phyloP scores from a whole-genome alignment of 139 green algal genomes.

The Chlorella sp. region DNA sequence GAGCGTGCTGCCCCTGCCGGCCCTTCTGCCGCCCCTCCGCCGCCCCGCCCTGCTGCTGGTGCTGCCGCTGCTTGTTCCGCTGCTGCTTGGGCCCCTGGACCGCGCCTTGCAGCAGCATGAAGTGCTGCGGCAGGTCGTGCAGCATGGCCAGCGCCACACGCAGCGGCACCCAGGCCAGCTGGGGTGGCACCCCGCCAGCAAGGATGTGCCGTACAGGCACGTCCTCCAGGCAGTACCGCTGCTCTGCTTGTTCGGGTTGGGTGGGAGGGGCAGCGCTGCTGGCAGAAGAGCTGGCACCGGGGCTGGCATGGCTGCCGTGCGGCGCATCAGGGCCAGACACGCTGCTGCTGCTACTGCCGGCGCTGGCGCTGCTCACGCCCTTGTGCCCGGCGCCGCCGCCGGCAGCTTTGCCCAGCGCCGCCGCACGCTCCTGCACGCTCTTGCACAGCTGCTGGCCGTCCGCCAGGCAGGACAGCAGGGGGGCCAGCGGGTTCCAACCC shows the following conservation, averaged over 20 bases:
- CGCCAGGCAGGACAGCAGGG: neutral
- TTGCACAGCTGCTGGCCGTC: neutral
- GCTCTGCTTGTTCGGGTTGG: neutral
- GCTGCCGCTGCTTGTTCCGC: neutral
- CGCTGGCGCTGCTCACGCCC: too few species aligned
- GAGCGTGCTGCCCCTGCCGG: neutral
- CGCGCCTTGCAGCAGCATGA: conserved; percentile 24
- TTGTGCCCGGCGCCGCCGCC: too few species aligned
- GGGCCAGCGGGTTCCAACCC: neutral
- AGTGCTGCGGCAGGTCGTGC: conserved; percentile 20
- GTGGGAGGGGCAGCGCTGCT: neutral
- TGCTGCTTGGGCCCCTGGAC: neutral
- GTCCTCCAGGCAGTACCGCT: conserved; percentile 13
- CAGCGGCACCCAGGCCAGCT: conserved; percentile 33
- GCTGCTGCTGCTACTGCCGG: neutral
- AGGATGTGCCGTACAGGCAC: conserved; percentile 1
- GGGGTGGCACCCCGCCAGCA: neutral
- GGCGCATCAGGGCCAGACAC: too few species aligned
- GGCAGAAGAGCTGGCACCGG: neutral
- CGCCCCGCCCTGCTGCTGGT: neutral
- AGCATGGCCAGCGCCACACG: conserved; percentile 32
- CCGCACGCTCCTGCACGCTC: neutral
- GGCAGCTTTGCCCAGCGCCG: too few species aligned
- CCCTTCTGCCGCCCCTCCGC: neutral
- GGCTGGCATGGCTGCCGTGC: too few species aligned